Base-by-base conservation (phyloP, 345 rosid species). In the Melaleuca quinquenervia region DNA sequence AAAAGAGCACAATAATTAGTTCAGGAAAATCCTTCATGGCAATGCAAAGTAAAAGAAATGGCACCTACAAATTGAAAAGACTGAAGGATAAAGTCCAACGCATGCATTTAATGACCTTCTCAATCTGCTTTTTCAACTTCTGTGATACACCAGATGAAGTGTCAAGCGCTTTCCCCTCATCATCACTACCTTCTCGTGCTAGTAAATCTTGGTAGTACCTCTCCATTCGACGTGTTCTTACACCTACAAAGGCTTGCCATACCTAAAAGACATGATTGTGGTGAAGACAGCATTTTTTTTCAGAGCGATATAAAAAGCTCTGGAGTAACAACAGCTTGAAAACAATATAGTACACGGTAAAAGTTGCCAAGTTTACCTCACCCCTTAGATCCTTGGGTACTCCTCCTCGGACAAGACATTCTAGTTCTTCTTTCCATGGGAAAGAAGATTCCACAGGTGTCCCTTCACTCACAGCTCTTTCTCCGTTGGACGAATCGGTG, bases 231-330 rank as follows among this genome's bases (percentile, higher is more conserved):
- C 99, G 94, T 83, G 93, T 93, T 86, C 95, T 95, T 75, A 94
- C 96, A 86, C 99, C 99, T 84, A 94, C 98, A 91, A 96, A 96
- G 84, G 99, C 96, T 92, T 97, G 99, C 99, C 99, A 97, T 55
- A 96, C 92, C 99, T 97, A 85, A 84, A 87, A 84, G 52, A 50
- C 82, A 62, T 62, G 21, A 62, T 70, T n/a, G 62, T 29, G 60
- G 70, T 36, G 60, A 86, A 36, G 48, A 70, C 80, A 70, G 48
- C 80, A 36, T 36, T 36, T 70, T 36, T 70, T 70, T 48, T 36
- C 80, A 70, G 80, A 70, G 48, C 48, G 48, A 70, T 70, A 36
- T 18, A 70, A 36, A 32, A 70, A 9, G 48, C 48, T 70, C 48
- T 48, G 24, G 2, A 13, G 80, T 70, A 50, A 32, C 82, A 78